A percentile compares a stretch with the other conserved stretches of the same genome.
Evolutionary conservation across 768 basidiomycete genomes (phyloP).

Genomic region (Naganishia onofrii): DNA sequence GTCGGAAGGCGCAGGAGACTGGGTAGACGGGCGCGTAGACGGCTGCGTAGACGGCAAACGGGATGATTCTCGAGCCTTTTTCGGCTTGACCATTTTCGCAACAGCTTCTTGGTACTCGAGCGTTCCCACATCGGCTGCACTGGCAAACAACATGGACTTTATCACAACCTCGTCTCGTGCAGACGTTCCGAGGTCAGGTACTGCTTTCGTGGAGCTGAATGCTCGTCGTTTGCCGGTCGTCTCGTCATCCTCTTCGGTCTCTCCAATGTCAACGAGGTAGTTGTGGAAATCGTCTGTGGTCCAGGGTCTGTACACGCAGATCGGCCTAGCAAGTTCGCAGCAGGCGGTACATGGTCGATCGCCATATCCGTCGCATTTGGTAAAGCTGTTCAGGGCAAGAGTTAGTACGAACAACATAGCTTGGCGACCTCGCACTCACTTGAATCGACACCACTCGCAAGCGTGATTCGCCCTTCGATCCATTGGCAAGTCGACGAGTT

Average conservation of each 20-base stretch:
- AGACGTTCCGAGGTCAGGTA: neutral
- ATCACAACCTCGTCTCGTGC: constrained; percentile 7
- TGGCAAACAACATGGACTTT: constrained; percentile 18
- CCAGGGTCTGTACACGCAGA: constrained; percentile 11
- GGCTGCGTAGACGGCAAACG: neutral
- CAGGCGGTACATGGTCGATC: constrained; percentile 13
- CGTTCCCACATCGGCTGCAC: constrained; percentile 11
- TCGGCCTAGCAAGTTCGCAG: constrained; percentile 2
- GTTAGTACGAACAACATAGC: neutral
- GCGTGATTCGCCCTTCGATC: constrained; percentile 19
- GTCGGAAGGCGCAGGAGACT: constrained; percentile 1
- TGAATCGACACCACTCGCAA: constrained; percentile 23
- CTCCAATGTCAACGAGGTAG: constrained; percentile 9
- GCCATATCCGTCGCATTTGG: constrained; percentile 20
- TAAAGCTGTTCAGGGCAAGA: neutral
- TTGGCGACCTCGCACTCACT: neutral
- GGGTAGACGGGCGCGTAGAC: neutral
- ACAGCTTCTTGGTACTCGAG: constrained; percentile 3
- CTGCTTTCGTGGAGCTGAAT: constrained; percentile 5
- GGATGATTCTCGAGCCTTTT: neutral
- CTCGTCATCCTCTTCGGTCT: neutral
- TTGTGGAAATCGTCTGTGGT: constrained; percentile 17
- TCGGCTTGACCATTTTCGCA: neutral
- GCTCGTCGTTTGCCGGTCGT: constrained; percentile 7
- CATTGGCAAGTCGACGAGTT: constrained; percentile 6